Percentiles rank a stretch among this genome's conserved stretches.
Conservation (phyloP, 2,329 filamentous ascomycete species). For the Pseudohalonectria lignicola region DNA sequence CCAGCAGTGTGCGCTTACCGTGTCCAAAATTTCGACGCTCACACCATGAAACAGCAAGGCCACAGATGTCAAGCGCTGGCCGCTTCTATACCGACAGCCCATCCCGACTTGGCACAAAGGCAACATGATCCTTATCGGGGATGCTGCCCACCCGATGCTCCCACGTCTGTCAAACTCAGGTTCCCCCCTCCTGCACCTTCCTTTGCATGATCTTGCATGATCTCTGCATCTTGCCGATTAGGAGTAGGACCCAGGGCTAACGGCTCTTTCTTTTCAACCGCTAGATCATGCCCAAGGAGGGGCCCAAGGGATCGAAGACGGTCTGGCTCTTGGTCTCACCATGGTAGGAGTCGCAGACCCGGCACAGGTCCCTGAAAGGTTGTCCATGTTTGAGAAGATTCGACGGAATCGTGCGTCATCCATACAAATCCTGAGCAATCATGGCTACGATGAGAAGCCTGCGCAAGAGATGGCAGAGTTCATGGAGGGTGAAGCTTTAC, state of each 20-base stretch:
- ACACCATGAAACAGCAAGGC: neutral
- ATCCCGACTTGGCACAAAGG: neutral
- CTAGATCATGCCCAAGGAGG: constrained; percentile 17
- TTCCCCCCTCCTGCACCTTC: neutral
- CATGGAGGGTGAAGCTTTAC: neutral
- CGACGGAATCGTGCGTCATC: constrained; percentile 11
- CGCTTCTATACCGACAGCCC: neutral
- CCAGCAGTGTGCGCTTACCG: too few species aligned
- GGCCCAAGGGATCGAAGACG: constrained; percentile 15
- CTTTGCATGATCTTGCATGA: neutral
- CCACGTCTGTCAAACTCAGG: neutral
- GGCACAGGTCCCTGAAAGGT: constrained; percentile 6
- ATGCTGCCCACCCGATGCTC: neutral
- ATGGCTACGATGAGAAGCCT: constrained; percentile 12
- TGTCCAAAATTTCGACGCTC: too few species aligned
- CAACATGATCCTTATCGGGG: neutral
- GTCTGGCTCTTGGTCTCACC: constrained; percentile 10
- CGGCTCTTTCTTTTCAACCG: too few species aligned
- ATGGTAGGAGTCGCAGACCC: constrained; percentile 6
- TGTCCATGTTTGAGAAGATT: constrained; percentile 12
- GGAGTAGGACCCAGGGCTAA: too few species aligned
- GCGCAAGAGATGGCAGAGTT: neutral
- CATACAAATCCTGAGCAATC: constrained; percentile 18
- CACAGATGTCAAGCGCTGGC: neutral
- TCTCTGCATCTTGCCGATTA: neutral